Base-by-base conservation (phyloP, 306 rosid species). In the Citrullus amarus region DNA sequence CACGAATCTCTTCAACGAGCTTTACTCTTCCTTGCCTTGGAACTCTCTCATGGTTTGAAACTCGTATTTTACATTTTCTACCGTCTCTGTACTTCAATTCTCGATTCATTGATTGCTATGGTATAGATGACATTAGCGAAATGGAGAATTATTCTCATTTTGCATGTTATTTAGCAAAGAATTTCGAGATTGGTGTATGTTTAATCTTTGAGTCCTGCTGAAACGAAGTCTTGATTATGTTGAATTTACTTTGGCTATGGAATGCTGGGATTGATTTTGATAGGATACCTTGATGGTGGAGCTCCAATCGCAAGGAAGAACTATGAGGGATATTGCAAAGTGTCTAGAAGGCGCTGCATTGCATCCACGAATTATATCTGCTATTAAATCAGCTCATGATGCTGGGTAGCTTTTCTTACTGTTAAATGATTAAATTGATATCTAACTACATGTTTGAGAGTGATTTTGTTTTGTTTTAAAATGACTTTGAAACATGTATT, bases 221-320 rank as follows among this genome's bases (percentile, higher is more conserved):
- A 61, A 61, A 4, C 2, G 0, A 17, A n/a, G 15, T 17, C 9
- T 66, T 9, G 66, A 4, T 34, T 30, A 28, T 32, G 46, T 65
- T 34, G 22, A 65, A 34, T 79, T 79, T 65, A 34, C 56, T 60
- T 14, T 28, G 32, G 54, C 46, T 50, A 15, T 56, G 46, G 8
- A 55, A 25, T 76, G 3, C 16, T 74, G 78, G 38, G 36, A 8
- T 36, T 57, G 79, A 30, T 38, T 70, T 10, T 3, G 41, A 50
- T 60, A 90, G 94, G 91, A 91, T 65, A 82, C 80, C 70, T 87
- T 91, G 88, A 81, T 84, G 92, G 80, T 59, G 83, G 91, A 91
- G 67, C 92, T 91, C 32, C 93, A 93, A 78, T 86, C 90, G 11
- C 85, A 65, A 78, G 92, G 97, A n/a, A 81, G 86, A 36, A 86